Evolutionary conservation across 306 rosid genomes (phyloP).

Genomic region (Lupinus albus): DNA sequence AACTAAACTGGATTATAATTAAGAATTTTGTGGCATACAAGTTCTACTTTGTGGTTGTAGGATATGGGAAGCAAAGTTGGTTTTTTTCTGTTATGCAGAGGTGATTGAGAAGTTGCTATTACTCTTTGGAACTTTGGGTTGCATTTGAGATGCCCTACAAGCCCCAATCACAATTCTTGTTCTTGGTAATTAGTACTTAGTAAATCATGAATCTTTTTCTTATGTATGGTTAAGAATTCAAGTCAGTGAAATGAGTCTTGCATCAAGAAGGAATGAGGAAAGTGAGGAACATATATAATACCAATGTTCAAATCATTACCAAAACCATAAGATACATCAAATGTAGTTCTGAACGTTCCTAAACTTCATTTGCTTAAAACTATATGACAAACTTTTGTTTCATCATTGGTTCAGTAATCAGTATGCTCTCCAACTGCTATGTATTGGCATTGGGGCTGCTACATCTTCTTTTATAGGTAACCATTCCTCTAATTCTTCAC

Average conservation of each 20-base stretch:
- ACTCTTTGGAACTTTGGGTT: slow-evolving; percentile 69
- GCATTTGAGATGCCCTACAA: slow-evolving; percentile 80
- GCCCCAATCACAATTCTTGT: slow-evolving; percentile 72
- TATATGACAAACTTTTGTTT: slow-evolving; percentile 25
- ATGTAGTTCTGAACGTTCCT: background rate
- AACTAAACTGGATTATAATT: too few species aligned
- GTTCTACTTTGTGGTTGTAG: background rate
- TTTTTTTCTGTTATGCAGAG: slow-evolving; percentile 60
- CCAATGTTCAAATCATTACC: background rate
- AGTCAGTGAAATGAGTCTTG: too few species aligned
- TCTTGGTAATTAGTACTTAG: slow-evolving; percentile 48
- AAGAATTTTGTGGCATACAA: slow-evolving; percentile 6
- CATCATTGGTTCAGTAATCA: slow-evolving; percentile 53
- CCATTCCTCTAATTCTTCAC: slow-evolving; percentile 8
- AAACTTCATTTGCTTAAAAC: slow-evolving; percentile 20
- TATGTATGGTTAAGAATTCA: too few species aligned
- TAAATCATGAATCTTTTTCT: background rate
- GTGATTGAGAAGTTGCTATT: slow-evolving; percentile 61
- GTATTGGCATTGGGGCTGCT: slow-evolving; percentile 66
- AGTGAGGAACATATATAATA: too few species aligned
- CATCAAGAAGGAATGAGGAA: too few species aligned
- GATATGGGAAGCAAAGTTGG: slow-evolving; percentile 58
- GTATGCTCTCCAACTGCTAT: slow-evolving; percentile 62
- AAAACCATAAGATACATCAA: background rate
- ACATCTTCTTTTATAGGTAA: slow-evolving; percentile 65